These are phyloP conservation scores for Neurospora hispaniola DNA, from an alignment of 495 filamentous ascomycete genomes.

Conservation along the genomic window DNA sequence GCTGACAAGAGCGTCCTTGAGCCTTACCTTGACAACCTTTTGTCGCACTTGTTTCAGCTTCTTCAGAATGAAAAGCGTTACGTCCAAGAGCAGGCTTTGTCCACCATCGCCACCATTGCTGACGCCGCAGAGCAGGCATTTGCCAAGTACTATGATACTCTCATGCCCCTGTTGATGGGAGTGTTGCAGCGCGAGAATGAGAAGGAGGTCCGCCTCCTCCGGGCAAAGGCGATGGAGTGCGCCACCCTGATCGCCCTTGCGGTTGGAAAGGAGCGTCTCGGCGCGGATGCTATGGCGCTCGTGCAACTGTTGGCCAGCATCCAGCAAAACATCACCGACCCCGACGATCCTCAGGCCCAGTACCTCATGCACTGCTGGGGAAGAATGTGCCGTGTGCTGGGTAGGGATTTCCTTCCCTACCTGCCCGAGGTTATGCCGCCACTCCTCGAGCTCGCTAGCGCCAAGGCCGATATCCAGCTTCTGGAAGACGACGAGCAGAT, in stretches of 20 bases:
- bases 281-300: constrained; percentile 70
- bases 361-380: constrained; percentile 99
- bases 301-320: constrained; percentile 80
- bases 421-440: constrained; percentile 90
- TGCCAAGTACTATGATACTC: constrained; percentile 83
- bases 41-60: constrained; percentile 71
- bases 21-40: constrained; percentile 83
- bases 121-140: constrained; percentile 96
- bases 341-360: constrained; percentile 92
- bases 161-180: constrained; percentile 90
- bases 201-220: constrained; percentile 82
- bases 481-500: constrained; percentile 94
- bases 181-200: constrained; percentile 80
- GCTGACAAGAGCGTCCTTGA: constrained; percentile 87
- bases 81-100: constrained; percentile 95
- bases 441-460: constrained; percentile 77
- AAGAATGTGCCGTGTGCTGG: constrained; percentile 92
- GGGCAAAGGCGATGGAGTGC: constrained; percentile 99
- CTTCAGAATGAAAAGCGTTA: constrained; percentile 86
- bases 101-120: constrained; percentile 96
- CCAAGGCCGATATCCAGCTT: constrained; percentile 95
- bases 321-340: constrained; percentile 76
- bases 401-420: constrained; percentile 82
- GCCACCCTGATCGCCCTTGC: constrained; percentile 93
- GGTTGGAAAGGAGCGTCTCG: constrained; percentile 87